phyloP scores from a whole-genome alignment of 768 basidiomycete genomes.

The Tubosaeta sp. region DNA sequence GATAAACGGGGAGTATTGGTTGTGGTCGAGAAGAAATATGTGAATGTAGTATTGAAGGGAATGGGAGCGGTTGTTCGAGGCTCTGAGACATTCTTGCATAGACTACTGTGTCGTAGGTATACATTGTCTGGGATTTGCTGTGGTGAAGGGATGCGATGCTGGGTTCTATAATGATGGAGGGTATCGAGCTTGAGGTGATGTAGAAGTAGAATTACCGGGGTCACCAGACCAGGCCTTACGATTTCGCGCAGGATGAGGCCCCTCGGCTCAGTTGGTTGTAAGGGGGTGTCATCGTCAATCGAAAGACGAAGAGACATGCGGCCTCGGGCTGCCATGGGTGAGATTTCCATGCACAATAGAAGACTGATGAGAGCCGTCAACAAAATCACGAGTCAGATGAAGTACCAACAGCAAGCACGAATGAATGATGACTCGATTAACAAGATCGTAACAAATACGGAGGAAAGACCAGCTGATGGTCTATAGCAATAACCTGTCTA shows the following conservation, averaged over 20 bases:
- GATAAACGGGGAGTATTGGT: slow-evolving; percentile 4
- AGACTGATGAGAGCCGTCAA: slow-evolving; percentile 34
- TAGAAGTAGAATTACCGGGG: slow-evolving; percentile 9
- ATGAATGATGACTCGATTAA: slow-evolving; percentile 56
- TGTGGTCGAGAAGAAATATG: slow-evolving; percentile 9
- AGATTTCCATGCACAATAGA: slow-evolving; percentile 53
- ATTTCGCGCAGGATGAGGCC: slow-evolving; percentile 7
- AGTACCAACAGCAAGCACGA: slow-evolving; percentile 52
- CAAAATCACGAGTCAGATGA: neutral
- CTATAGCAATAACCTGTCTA: slow-evolving; percentile 45
- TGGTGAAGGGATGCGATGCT: slow-evolving; percentile 4
- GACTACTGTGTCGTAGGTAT: neutral
- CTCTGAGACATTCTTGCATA: slow-evolving; percentile 1
- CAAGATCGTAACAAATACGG: slow-evolving; percentile 45
- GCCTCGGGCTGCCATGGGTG: slow-evolving; percentile 50
- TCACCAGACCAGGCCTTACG: slow-evolving; percentile 57
- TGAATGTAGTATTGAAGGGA: slow-evolving; percentile 5
- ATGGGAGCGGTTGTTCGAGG: neutral
- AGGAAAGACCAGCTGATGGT: slow-evolving; percentile 29
- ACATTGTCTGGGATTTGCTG: neutral
- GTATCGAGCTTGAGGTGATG: neutral
- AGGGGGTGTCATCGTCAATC: slow-evolving; percentile 34
- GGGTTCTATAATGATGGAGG: slow-evolving; percentile 1
- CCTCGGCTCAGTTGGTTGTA: slow-evolving; percentile 12
- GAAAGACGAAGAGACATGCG: slow-evolving; percentile 51